phyloP scores from a whole-genome alignment of 2,329 filamentous ascomycete genomes.

The Botrytis byssoidea region DNA sequence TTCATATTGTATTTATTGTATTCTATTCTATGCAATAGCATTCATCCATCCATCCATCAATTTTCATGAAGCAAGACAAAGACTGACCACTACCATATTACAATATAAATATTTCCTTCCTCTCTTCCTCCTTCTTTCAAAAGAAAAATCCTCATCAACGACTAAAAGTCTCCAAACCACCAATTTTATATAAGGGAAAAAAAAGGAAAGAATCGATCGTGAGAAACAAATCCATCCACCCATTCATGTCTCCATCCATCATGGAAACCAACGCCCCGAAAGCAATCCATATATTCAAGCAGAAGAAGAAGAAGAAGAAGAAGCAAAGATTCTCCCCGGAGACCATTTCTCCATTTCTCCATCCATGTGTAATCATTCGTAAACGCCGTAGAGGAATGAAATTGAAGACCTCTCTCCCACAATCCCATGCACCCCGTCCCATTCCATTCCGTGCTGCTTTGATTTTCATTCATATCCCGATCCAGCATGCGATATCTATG shows the following conservation, averaged over 20 bases:
- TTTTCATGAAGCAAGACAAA: not conserved
- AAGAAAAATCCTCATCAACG: not conserved
- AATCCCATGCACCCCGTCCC: conserved; percentile 8
- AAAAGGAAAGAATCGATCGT: not conserved
- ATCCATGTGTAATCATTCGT: conserved; percentile 3
- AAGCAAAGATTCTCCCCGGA: not conserved
- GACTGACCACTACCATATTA: not conserved
- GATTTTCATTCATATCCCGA: not conserved
- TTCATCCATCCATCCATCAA: not conserved
- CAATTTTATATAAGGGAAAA: not conserved
- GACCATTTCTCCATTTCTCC: not conserved
- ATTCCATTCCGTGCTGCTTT: not conserved
- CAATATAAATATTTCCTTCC: not conserved
- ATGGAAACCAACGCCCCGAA: conserved; percentile 3
- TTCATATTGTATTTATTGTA: no score
- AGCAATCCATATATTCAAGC: not conserved
- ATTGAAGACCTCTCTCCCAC: conserved; percentile 21
- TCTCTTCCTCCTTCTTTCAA: no score
- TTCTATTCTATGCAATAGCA: not conserved
- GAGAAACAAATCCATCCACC: not conserved
- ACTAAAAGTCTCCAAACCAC: not conserved
- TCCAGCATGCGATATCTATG: not conserved
- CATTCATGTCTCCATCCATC: not conserved
- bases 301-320: not conserved
- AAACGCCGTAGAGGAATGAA: conserved; percentile 3